Conservation (phyloP, 2,329 filamentous ascomycete species). For the Trichophyton simii region DNA sequence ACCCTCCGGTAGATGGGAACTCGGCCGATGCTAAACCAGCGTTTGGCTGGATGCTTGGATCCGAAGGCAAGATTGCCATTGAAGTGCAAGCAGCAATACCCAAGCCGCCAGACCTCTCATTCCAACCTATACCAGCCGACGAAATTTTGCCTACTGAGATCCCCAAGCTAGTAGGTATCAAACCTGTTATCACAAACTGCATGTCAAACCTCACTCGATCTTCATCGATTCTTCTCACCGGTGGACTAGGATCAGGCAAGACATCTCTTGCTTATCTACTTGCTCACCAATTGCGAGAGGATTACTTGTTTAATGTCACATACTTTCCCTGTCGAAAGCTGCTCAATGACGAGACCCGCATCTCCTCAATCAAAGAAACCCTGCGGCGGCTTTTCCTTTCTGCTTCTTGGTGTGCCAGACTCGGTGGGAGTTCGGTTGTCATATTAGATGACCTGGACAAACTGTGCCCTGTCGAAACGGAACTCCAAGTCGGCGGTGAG, state of each 20-base stretch:
- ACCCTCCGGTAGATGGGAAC: conserved; percentile 39
- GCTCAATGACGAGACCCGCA: conserved; percentile 78
- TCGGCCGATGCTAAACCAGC: conserved; percentile 22
- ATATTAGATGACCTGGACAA: conserved; percentile 89
- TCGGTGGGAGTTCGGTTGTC: conserved; percentile 72
- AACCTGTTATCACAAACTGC: conserved; percentile 59
- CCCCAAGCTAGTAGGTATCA: conserved; percentile 69
- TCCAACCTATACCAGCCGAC: conserved; percentile 35
- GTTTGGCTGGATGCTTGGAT: conserved; percentile 59
- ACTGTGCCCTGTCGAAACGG: conserved; percentile 83
- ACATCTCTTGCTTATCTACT: conserved; percentile 66
- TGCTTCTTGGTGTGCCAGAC: conserved; percentile 79
- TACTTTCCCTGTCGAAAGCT: conserved; percentile 81
- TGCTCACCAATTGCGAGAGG: conserved; percentile 57
- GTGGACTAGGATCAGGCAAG: conserved; percentile 82
- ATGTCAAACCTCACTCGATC: conserved; percentile 66
- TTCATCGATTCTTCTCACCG: conserved; percentile 81
- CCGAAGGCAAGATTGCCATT: conserved; percentile 59
- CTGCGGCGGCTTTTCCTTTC: conserved; percentile 72
- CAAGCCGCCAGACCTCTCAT: conserved; percentile 43
- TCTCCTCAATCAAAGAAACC: conserved; percentile 83
- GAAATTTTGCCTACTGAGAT: conserved; percentile 43
- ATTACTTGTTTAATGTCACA: conserved; percentile 65
- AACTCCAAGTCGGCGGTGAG: conserved; percentile 84
- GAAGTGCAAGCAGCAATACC: conserved; percentile 65